Evolutionary conservation across 2,329 filamentous ascomycete genomes (phyloP).

Genomic region (Aureobasidium sp.): DNA sequence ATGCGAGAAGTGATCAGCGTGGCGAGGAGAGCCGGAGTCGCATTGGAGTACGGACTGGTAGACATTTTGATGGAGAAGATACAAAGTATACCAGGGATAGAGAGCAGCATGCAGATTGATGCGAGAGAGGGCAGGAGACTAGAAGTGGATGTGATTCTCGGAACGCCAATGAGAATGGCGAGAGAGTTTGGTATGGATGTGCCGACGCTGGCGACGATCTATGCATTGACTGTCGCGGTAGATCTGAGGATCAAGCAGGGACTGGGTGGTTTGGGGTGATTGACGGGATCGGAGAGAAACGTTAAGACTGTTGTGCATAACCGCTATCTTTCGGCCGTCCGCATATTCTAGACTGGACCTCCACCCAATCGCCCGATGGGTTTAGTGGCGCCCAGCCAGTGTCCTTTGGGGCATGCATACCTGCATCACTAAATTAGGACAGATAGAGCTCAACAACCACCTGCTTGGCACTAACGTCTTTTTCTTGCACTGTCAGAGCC

Average conservation of each 20-base stretch:
- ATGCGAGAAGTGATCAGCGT: slow-evolving; percentile 41
- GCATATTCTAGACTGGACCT: neutral
- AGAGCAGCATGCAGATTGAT: slow-evolving; percentile 42
- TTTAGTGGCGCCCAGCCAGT: neutral
- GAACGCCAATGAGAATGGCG: slow-evolving; percentile 35
- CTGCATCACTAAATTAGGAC: neutral
- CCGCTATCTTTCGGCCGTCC: neutral
- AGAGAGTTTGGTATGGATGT: slow-evolving; percentile 34
- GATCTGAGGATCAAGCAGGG: slow-evolving; percentile 20
- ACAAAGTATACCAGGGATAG: slow-evolving; percentile 33
- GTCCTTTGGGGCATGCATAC: neutral
- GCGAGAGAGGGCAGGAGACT: slow-evolving; percentile 35
- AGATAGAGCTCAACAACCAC: neutral
- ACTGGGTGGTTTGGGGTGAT: neutral
- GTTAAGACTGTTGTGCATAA: neutral
- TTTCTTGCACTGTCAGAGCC: neutral
- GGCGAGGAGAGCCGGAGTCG: slow-evolving; percentile 32
- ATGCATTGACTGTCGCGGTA: slow-evolving; percentile 27
- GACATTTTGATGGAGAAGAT: slow-evolving; percentile 36
- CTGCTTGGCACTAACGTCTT: neutral
- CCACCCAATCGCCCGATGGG: neutral
- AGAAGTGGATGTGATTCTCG: slow-evolving; percentile 43
- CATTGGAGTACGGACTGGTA: slow-evolving; percentile 31
- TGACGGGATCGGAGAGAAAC: no score
- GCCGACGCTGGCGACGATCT: slow-evolving; percentile 35